Percentiles rank a stretch among this genome's conserved stretches.
Evolutionary conservation across 2,329 filamentous ascomycete genomes (phyloP).

Genomic region (Elsinoe fawcettii): DNA sequence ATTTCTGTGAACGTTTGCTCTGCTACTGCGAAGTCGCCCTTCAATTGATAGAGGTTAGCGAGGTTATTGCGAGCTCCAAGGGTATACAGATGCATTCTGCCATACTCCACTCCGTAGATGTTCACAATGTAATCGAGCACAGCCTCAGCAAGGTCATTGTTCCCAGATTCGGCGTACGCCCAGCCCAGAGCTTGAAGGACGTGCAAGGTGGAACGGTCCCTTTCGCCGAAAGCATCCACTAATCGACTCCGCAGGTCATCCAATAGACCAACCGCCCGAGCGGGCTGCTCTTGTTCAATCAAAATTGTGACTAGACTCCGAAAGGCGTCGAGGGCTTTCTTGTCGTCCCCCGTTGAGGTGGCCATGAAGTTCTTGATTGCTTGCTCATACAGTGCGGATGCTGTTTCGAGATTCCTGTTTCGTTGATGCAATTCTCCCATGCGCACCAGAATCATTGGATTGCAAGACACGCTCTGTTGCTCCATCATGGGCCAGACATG

Average conservation of each 20-base stretch:
- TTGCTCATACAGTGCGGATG: background rate
- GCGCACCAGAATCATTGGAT: background rate
- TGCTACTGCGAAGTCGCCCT: background rate
- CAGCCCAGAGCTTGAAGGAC: background rate
- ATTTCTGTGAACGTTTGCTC: background rate
- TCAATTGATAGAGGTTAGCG: background rate
- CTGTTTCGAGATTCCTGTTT: background rate
- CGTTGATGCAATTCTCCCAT: background rate
- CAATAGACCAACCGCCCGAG: background rate
- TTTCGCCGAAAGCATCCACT: too few relatives aligned
- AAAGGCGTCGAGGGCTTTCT: background rate
- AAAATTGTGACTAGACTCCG: background rate
- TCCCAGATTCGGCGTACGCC: background rate
- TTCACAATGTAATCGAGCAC: background rate
- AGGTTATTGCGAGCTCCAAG: background rate
- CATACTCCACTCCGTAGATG: background rate
- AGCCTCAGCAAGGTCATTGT: background rate
- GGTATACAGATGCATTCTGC: background rate
- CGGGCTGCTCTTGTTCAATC: background rate
- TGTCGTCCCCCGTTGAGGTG: background rate
- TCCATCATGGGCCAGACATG: too few relatives aligned
- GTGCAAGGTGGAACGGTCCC: too few relatives aligned
- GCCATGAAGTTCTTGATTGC: background rate
- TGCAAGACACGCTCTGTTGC: background rate
- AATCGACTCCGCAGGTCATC: background rate